Conservation (phyloP, 2,329 filamentous ascomycete genomes). For the Trichoderma sp. region DNA sequence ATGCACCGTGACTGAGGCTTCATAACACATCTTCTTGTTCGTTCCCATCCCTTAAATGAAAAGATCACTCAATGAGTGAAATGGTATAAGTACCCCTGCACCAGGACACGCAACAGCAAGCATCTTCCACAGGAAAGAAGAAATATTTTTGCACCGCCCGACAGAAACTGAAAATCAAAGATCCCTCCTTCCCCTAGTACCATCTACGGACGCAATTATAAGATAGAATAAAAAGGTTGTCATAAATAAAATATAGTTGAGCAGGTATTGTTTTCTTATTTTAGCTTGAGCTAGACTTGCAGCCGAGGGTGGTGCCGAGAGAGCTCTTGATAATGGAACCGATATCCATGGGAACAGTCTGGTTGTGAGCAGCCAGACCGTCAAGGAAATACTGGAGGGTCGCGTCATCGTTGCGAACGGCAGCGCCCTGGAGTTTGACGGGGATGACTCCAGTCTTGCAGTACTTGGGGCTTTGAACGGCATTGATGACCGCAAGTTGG, state of each 20-base stretch:
- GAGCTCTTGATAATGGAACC: constrained; percentile 43
- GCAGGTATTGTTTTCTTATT: not conserved
- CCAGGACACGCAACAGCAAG: not conserved
- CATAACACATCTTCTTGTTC: constrained; percentile 15
- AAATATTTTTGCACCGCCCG: not conserved
- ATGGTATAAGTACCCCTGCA: constrained; percentile 7
- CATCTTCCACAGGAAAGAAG: not conserved
- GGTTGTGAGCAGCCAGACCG: constrained; percentile 53
- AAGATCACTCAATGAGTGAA: constrained; percentile 17
- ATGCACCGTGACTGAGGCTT: constrained; percentile 27
- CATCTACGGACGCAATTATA: not conserved
- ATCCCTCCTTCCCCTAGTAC: not conserved
- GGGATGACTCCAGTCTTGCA: constrained; percentile 58
- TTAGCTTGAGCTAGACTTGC: constrained; percentile 1
- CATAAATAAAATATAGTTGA: not conserved
- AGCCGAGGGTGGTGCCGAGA: constrained; percentile 25
- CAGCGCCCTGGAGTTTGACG: constrained; percentile 55
- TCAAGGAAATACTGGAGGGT: constrained; percentile 57
- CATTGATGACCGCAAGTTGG: constrained; percentile 48
- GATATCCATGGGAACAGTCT: constrained; percentile 56
- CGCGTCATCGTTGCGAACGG: constrained; percentile 53
- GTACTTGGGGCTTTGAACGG: constrained; percentile 41
- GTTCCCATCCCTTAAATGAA: constrained; percentile 10
- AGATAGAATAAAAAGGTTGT: not conserved
- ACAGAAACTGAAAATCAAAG: not conserved